Percentiles rank a stretch among this genome's conserved stretches.
phyloP scores from a whole-genome alignment of 139 green algal species.

The Tetratostichococcus sp. region DNA sequence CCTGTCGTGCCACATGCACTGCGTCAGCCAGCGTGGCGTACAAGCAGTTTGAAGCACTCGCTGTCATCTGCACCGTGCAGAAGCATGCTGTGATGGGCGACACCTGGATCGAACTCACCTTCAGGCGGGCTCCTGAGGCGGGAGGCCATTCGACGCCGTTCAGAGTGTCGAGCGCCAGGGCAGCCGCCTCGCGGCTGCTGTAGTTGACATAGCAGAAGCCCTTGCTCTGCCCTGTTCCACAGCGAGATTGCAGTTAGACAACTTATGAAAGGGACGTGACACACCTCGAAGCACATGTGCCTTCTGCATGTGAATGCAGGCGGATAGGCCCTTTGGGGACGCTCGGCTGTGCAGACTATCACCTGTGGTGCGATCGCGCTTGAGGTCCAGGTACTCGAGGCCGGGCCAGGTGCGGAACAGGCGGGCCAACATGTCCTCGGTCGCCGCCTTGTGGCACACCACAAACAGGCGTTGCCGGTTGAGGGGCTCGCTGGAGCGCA shows the following conservation, averaged over 20 bases:
- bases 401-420: constrained; percentile 76
- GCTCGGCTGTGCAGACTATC: too few relatives aligned
- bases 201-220: constrained; percentile 90
- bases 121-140: constrained; percentile 67
- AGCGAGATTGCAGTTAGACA: not conserved
- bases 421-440: constrained; percentile 61
- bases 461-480: constrained; percentile 79
- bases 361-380: constrained; percentile 69
- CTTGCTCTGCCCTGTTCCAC: constrained; percentile 43
- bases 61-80: too few relatives aligned
- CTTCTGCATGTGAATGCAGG: too few relatives aligned
- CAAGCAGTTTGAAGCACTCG: too few relatives aligned
- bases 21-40: too few relatives aligned
- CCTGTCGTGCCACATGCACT: constrained; percentile 10
- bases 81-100: too few relatives aligned
- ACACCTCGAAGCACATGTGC: too few relatives aligned
- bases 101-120: constrained; percentile 48
- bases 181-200: constrained; percentile 60
- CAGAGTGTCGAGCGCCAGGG: constrained; percentile 62
- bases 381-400: constrained; percentile 89
- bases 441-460: constrained; percentile 77
- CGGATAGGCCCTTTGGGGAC: too few relatives aligned
- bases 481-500: constrained; percentile 12
- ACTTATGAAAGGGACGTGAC: too few relatives aligned
- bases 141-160: constrained; percentile 84